Conservation (phyloP, 495 filamentous ascomycete species). For the Podospora fimiseda region DNA sequence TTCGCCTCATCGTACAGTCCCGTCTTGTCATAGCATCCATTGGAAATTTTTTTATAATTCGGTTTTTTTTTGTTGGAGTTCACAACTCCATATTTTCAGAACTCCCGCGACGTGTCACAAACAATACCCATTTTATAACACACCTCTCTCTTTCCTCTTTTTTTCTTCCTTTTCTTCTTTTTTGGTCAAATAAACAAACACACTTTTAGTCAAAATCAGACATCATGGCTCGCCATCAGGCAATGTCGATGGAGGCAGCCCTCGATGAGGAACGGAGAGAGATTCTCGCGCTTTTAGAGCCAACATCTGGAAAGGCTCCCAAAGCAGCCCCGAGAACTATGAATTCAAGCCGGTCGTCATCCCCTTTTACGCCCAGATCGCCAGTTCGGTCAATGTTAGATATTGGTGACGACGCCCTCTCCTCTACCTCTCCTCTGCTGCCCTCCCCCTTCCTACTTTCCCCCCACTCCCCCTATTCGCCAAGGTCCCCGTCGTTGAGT, state of each 20-base stretch:
- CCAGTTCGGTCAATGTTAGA: constrained; percentile 52
- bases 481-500: constrained; percentile 23
- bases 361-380: constrained; percentile 45
- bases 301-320: constrained; percentile 25
- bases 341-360: constrained; percentile 38
- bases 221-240: constrained; percentile 23
- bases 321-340: constrained; percentile 26
- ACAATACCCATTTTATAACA: background rate
- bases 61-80: too few species aligned
- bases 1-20: background rate
- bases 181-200: background rate
- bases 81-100: too few species aligned
- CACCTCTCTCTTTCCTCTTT: background rate
- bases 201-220: background rate
- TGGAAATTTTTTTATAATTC: too few species aligned
- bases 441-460: constrained; percentile 7
- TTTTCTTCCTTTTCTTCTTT: background rate
- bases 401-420: constrained; percentile 36
- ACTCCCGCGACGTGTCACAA: background rate
- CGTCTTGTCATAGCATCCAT: too few species aligned
- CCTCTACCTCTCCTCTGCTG: constrained; percentile 17
- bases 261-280: constrained; percentile 68
- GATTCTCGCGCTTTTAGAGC: constrained; percentile 58
- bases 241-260: constrained; percentile 62
- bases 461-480: constrained; percentile 6